Evolutionary conservation across 306 rosid genomes (phyloP).

Genomic region (Purshia tridentata): DNA sequence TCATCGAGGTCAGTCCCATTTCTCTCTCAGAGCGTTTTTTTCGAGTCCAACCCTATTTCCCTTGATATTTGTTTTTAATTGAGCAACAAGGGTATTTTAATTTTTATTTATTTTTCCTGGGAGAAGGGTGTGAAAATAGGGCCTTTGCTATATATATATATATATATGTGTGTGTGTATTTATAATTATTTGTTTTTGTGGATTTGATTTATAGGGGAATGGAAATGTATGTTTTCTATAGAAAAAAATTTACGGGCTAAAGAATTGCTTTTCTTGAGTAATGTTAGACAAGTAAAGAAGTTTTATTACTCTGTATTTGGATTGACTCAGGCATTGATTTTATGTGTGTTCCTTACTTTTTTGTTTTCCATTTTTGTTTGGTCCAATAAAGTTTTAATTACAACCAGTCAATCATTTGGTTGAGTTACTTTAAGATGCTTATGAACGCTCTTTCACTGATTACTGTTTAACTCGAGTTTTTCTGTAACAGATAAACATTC

Average conservation of each 20-base stretch:
- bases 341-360: not conserved
- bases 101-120: too few species aligned
- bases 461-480: not conserved
- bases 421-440: not conserved
- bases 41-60: too few species aligned
- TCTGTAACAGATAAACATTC: slow-evolving; percentile 29
- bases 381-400: not conserved
- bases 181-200: not conserved
- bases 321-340: slow-evolving; percentile 6
- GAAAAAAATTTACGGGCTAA: too few species aligned
- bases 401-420: not conserved
- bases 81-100: too few species aligned
- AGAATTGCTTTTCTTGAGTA: too few species aligned
- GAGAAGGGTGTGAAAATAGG: too few species aligned
- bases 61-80: too few species aligned
- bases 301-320: not conserved
- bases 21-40: too few species aligned
- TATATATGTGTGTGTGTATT: too few species aligned
- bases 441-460: not conserved
- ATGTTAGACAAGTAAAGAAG: not conserved
- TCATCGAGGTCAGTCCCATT: slow-evolving; percentile 35
- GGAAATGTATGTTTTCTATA: too few species aligned
- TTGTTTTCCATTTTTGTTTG: not conserved
- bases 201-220: too few species aligned
- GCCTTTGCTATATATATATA: too few species aligned